A percentile compares a stretch with the other conserved stretches of the same genome.
Evolutionary conservation across 2,329 filamentous ascomycete species (phyloP).

Genomic region (Mycosphaerella arachidis): DNA sequence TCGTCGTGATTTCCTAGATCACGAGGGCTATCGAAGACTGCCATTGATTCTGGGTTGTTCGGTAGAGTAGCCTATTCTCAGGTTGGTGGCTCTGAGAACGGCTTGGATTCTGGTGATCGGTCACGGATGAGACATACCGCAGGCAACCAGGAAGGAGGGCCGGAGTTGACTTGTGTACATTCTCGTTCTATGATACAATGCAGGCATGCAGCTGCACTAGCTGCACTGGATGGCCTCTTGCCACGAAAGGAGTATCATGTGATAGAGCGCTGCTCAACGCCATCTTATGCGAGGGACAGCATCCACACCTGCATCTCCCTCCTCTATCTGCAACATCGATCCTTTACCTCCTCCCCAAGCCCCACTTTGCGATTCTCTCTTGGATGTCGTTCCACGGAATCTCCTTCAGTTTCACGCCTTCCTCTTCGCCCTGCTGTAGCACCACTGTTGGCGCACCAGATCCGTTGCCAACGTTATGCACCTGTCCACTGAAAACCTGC

Average conservation of each 20-base stretch:
- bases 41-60: too few relatives aligned
- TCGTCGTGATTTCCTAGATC: too few relatives aligned
- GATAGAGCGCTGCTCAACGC: not conserved
- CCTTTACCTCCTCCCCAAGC: constrained; percentile 57
- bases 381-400: constrained; percentile 88
- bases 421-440: constrained; percentile 80
- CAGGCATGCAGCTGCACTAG: not conserved
- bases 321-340: not conserved
- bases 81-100: too few relatives aligned
- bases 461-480: constrained; percentile 69
- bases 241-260: not conserved
- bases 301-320: too few relatives aligned
- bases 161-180: not conserved
- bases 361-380: constrained; percentile 77
- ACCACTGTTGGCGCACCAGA: constrained; percentile 91
- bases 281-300: not conserved
- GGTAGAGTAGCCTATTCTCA: too few relatives aligned
- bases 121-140: not conserved
- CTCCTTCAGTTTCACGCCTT: constrained; percentile 61
- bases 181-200: not conserved
- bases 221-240: not conserved
- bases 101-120: too few relatives aligned
- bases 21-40: too few relatives aligned
- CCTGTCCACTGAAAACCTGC: constrained; percentile 70
- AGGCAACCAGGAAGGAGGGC: not conserved